Percentiles rank a stretch among this genome's conserved stretches.
Conservation (phyloP, 2,329 filamentous ascomycete genomes). For the Cladophialophora yegresii region DNA sequence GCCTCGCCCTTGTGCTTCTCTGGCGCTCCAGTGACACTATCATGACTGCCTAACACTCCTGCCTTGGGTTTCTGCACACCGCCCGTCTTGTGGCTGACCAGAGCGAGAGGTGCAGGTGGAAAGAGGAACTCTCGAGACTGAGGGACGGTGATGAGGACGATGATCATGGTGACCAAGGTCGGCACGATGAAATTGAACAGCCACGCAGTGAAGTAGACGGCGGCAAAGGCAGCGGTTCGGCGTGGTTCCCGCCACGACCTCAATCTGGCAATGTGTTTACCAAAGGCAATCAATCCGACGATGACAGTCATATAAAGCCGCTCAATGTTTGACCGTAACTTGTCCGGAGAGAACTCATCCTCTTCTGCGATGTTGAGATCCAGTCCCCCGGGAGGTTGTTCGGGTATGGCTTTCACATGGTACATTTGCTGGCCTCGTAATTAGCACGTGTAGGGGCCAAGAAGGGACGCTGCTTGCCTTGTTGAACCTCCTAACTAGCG, state of each 20-base stretch:
- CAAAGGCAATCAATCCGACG: slow-evolving; percentile 64
- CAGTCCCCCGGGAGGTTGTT: slow-evolving; percentile 65
- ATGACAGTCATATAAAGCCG: slow-evolving; percentile 78
- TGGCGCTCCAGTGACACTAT: slow-evolving; percentile 76
- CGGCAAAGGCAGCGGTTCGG: slow-evolving; percentile 67
- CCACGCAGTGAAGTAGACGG: slow-evolving; percentile 68
- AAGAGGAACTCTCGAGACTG: slow-evolving; percentile 66
- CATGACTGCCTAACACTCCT: slow-evolving; percentile 72
- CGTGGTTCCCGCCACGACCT: slow-evolving; percentile 76
- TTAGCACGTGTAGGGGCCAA: slow-evolving; percentile 33
- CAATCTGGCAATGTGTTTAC: slow-evolving; percentile 74
- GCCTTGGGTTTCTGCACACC: slow-evolving; percentile 75
- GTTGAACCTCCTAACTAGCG: slow-evolving; percentile 71
- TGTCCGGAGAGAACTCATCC: slow-evolving; percentile 82
- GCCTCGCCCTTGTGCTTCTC: slow-evolving; percentile 83
- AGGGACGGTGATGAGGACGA: slow-evolving; percentile 68
- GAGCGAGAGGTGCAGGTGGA: slow-evolving; percentile 72
- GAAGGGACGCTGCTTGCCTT: slow-evolving; percentile 54
- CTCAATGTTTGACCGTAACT: slow-evolving; percentile 75
- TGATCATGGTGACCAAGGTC: slow-evolving; percentile 58
- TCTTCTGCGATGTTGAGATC: slow-evolving; percentile 80
- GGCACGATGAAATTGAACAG: slow-evolving; percentile 70
- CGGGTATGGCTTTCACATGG: slow-evolving; percentile 68
- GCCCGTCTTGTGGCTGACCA: slow-evolving; percentile 70
- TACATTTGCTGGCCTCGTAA: slow-evolving; percentile 59